Percentiles rank a stretch among this genome's conserved stretches.
Conservation (phyloP, 2,329 filamentous ascomycete species). For the Phaeosphaeriaceae sp. region DNA sequence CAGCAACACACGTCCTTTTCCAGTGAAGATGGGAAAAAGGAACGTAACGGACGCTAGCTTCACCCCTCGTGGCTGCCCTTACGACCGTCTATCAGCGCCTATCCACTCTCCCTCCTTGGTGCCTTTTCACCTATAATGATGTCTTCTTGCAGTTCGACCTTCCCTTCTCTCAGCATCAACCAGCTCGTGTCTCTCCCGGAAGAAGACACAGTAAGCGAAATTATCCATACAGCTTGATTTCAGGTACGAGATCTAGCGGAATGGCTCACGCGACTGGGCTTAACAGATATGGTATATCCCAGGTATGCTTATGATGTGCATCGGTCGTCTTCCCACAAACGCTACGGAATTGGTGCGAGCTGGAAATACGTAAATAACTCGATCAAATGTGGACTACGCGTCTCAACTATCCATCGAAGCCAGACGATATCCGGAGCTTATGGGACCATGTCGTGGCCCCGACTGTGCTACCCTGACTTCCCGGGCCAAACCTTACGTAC, state of each 20-base stretch:
- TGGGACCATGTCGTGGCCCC: slow-evolving; percentile 11
- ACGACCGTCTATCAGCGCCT: slow-evolving; percentile 7
- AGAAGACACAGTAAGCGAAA: slow-evolving; percentile 14
- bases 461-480: slow-evolving; percentile 7
- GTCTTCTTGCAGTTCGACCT: slow-evolving; percentile 21
- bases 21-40: slow-evolving; percentile 18
- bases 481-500: slow-evolving; percentile 12
- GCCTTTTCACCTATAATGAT: slow-evolving; percentile 12
- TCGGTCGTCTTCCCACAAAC: slow-evolving; percentile 11
- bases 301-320: slow-evolving; percentile 20
- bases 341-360: slow-evolving; percentile 16
- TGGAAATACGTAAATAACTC: slow-evolving; percentile 10
- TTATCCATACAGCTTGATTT: slow-evolving; percentile 8
- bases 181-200: slow-evolving; percentile 9
- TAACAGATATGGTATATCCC: slow-evolving; percentile 10
- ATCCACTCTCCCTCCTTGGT: slow-evolving; percentile 4
- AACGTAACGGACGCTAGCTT: slow-evolving; percentile 14
- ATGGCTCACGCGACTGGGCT: slow-evolving; percentile 8
- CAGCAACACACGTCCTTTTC: slow-evolving; percentile 20
- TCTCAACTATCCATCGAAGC: slow-evolving; percentile 8
- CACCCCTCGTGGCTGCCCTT: slow-evolving; percentile 21
- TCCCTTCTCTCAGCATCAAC: slow-evolving; percentile 15
- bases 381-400: not conserved
- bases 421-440: slow-evolving; percentile 4
- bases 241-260: slow-evolving; percentile 6